Evolutionary conservation across 139 green algal species (phyloP).

Genomic region (Parachlorella kessleri): DNA sequence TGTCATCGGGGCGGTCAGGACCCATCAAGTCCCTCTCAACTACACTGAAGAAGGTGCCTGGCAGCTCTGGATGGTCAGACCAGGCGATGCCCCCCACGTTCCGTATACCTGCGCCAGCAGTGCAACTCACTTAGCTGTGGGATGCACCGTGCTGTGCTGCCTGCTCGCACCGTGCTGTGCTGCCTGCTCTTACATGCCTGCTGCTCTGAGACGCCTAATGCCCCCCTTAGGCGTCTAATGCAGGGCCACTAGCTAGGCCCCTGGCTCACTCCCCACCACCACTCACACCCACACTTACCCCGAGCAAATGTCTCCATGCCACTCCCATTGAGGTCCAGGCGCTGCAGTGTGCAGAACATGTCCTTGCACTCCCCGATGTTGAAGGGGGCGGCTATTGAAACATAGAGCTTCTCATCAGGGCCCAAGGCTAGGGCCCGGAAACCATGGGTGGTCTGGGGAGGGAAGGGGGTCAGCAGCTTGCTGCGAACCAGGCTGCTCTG

Average conservation of each 20-base stretch:
- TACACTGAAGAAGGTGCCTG: conserved; percentile 16
- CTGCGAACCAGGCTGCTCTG: not conserved
- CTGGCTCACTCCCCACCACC: no score
- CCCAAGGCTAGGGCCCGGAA: not conserved
- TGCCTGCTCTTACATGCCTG: no score
- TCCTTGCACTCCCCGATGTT: conserved; percentile 1
- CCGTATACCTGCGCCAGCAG: conserved; percentile 34
- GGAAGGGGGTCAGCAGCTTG: not conserved
- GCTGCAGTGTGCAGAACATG: conserved; percentile 24
- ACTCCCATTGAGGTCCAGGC: conserved; percentile 23
- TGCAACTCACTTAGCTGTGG: no score
- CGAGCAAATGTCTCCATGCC: conserved; percentile 8
- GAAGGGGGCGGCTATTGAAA: not conserved
- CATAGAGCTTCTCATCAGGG: not conserved
- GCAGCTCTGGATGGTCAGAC: conserved; percentile 9
- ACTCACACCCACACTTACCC: no score
- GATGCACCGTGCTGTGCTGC: no score
- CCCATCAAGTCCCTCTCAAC: conserved; percentile 20
- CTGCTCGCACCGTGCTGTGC: no score
- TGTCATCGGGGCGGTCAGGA: conserved; percentile 31
- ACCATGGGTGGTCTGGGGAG: not conserved
- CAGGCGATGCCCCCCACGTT: conserved; percentile 24
- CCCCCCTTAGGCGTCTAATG: no score
- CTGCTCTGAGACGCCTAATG: no score
- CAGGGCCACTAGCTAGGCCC: no score